These are phyloP conservation scores for Barnettozyma wickerhamii DNA, from an alignment of 805 yeast species.

Conservation along the genomic window DNA sequence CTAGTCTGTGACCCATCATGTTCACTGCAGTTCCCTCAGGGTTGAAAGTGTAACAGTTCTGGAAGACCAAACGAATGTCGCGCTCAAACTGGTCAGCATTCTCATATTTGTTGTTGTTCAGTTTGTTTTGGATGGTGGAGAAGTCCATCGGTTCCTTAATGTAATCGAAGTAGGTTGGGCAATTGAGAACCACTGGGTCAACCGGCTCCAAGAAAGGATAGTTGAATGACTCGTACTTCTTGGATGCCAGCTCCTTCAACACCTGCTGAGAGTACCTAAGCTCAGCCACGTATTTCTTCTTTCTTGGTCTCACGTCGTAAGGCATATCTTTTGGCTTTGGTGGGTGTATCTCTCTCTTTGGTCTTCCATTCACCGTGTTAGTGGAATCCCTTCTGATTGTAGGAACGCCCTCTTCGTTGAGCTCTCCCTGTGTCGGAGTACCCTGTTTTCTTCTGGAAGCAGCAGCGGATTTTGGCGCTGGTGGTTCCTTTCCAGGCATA, in stretches of 20 bases:
- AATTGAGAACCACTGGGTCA: slow-evolving; percentile 88
- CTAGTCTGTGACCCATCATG: slow-evolving; percentile 90
- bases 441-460: slow-evolving; percentile 19
- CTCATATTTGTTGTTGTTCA: slow-evolving; percentile 83
- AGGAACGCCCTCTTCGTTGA: slow-evolving; percentile 47
- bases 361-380: slow-evolving; percentile 65
- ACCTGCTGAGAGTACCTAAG: slow-evolving; percentile 80
- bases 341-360: slow-evolving; percentile 94
- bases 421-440: slow-evolving; percentile 27
- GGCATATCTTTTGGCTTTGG: slow-evolving; percentile 94
- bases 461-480: slow-evolving; percentile 15
- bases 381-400: slow-evolving; percentile 70
- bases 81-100: slow-evolving; percentile 81
- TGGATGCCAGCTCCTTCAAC: slow-evolving; percentile 74
- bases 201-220: slow-evolving; percentile 94
- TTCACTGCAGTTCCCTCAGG: slow-evolving; percentile 98
- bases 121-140: slow-evolving; percentile 74
- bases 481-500: slow-evolving; percentile 66
- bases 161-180: slow-evolving; percentile 84
- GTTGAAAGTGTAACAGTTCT: slow-evolving; percentile 86
- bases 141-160: slow-evolving; percentile 95
- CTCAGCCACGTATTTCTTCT: slow-evolving; percentile 87
- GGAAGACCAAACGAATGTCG: slow-evolving; percentile 79
- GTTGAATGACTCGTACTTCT: slow-evolving; percentile 78
- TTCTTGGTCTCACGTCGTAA: slow-evolving; percentile 84